These are phyloP conservation scores for Gleditsia sinensis DNA, from an alignment of 306 rosid species.

Conservation along the genomic window DNA sequence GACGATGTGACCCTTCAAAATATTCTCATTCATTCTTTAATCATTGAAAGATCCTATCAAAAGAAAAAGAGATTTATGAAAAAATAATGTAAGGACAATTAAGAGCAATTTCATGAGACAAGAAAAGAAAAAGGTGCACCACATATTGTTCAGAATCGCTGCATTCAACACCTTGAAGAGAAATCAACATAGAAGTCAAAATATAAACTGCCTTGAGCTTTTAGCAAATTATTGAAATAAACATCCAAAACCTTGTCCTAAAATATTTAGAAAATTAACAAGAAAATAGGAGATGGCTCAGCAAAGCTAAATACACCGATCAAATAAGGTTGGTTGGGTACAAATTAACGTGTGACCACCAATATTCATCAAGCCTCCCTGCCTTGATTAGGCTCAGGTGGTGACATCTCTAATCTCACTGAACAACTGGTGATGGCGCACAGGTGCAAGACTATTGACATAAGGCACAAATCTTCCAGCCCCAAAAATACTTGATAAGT, in stretches of 20 bases:
- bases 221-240: neutral
- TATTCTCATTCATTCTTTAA: too few species aligned
- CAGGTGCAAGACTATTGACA: conserved; percentile 42
- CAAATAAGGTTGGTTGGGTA: too few species aligned
- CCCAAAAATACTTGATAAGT: neutral
- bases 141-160: neutral
- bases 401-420: neutral
- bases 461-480: conserved; percentile 36
- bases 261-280: neutral
- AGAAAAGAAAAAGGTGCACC: too few species aligned
- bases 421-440: conserved; percentile 8
- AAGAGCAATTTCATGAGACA: too few species aligned
- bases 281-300: too few species aligned
- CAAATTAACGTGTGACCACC: too few species aligned
- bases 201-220: neutral
- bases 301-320: too few species aligned
- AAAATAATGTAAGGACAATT: too few species aligned
- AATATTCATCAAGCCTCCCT: neutral
- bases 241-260: neutral
- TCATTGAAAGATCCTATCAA: too few species aligned
- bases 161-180: neutral
- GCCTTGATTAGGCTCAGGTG: neutral
- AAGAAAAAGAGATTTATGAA: too few species aligned
- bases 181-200: too few species aligned
- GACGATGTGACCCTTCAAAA: too few species aligned